phyloP scores from a whole-genome alignment of 345 rosid genomes.

The Syzygium grande region DNA sequence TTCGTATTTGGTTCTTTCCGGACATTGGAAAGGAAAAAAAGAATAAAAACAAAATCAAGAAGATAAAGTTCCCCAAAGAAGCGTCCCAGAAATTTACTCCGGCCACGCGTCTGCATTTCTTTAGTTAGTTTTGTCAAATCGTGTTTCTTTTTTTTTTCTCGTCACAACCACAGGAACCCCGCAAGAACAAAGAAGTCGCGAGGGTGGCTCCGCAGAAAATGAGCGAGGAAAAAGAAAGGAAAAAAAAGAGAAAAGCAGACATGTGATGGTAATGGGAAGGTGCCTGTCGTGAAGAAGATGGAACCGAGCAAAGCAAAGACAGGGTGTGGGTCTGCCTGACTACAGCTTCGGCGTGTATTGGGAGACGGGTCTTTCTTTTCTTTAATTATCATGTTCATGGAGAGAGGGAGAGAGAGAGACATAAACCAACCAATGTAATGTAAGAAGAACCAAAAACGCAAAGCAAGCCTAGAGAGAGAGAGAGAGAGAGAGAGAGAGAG shows the following conservation, averaged over 20 bases:
- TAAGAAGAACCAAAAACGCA: neutral
- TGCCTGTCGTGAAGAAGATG: neutral
- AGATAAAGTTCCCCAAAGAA: neutral
- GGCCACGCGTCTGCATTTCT: neutral
- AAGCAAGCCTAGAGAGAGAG: neutral
- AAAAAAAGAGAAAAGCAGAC: neutral
- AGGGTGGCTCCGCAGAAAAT: neutral
- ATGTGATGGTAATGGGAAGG: neutral
- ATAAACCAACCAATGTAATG: neutral
- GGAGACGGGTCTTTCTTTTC: constrained; percentile 8
- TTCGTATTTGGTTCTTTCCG: neutral
- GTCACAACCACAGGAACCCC: neutral
- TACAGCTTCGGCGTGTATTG: constrained; percentile 18
- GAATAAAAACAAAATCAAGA: neutral
- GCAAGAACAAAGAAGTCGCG: neutral
- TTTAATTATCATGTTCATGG: neutral
- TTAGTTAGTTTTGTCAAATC: neutral
- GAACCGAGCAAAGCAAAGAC: constrained; percentile 24
- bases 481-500: neutral
- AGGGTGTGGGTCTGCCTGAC: neutral
- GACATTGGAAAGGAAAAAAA: neutral
- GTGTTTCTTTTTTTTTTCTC: neutral
- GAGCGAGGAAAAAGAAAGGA: neutral
- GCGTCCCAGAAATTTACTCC: neutral
- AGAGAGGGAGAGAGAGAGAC: neutral